Evolutionary conservation across 139 green algal genomes (phyloP), one percentile per base, ranked within the genome.

Genomic region (Picochlorum sp.): DNA sequence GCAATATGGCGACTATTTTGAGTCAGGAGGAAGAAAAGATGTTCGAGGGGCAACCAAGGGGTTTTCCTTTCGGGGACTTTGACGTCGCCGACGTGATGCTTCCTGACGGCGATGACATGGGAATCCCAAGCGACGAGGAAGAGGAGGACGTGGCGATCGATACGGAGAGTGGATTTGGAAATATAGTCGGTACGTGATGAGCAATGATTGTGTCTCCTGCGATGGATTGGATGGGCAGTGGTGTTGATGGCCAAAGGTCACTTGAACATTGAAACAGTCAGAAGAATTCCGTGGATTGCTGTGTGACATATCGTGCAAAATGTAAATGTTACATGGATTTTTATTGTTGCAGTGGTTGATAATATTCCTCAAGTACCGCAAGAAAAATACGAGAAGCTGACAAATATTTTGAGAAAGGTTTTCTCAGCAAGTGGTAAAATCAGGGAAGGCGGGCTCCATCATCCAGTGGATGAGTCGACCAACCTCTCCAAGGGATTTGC

Each of bases 341-440:
- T n/a, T n/a, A n/a, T n/a, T n/a, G n/a, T n/a, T 59, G 64, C 80
- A 94, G 90, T 97, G 16, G 87, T 98, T 22, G 86, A 95, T 59
- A 89, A 93, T 68, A 65, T 98, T 50, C 93, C 93, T 4, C 62
- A 85, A 35, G 87, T 97, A 16, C 61, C 71, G 5, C 61, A 76
- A 13, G 89, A 94, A 51, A 99, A 99, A 76, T 83, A 83, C 37
- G 91, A 95, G 0, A 99, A 98, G 80, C 84, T 99, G 36, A 65
- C 67, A 5, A 78, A 53, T 22, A 86, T 98, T 33, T 57, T 98
- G 4, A 81, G 70, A 37, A 96, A 91, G 65, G 86, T 98, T 30
- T 93, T 90, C 60, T 55, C 70, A 44, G 82, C 91, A 53, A 81
- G 90, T 25, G 93, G 91, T 25, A 74, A 57, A 51, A 80, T 98